phyloP scores from a whole-genome alignment of 2,329 filamentous ascomycete genomes.

The Curvularia hawaiiensis region DNA sequence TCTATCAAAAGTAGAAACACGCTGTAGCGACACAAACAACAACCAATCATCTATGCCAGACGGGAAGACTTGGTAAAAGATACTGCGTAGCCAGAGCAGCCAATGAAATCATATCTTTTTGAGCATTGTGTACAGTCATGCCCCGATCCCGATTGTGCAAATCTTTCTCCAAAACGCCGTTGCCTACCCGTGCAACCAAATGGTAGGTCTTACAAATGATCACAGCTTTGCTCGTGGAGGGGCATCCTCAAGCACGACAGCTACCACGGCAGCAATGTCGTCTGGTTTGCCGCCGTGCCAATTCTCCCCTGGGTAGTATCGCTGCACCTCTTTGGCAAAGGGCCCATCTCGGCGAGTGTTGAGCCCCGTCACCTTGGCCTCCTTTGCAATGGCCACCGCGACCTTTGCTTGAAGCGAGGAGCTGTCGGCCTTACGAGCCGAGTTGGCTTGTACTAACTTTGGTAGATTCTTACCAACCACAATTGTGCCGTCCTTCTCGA shows the following conservation, averaged over 20 bases:
- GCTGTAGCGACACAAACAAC: neutral
- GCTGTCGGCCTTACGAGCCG: conserved; percentile 48
- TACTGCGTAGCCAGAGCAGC: conserved; percentile 3
- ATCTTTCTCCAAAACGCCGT: conserved; percentile 29
- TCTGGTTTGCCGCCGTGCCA: conserved; percentile 95
- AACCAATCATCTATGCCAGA: neutral
- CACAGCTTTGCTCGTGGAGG: conserved; percentile 21
- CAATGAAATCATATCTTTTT: conserved; percentile 8
- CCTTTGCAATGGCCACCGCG: conserved; percentile 77
- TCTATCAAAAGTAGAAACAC: neutral
- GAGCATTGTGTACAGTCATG: conserved; percentile 17
- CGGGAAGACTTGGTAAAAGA: conserved; percentile 1
- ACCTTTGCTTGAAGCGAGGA: conserved; percentile 76
- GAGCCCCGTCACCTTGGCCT: conserved; percentile 83
- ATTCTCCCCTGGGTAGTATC: conserved; percentile 81
- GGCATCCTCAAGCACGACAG: conserved; percentile 47
- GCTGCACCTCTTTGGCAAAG: conserved; percentile 93
- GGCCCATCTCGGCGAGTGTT: conserved; percentile 85
- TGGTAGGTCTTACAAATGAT: conserved; percentile 24
- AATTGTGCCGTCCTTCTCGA: conserved; percentile 53
- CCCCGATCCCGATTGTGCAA: conserved; percentile 14
- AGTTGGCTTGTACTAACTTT: conserved; percentile 57
- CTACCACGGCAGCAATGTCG: conserved; percentile 88
- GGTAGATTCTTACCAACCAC: conserved; percentile 66
- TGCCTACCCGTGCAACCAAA: conserved; percentile 34